Conservation (phyloP, 768 basidiomycete genomes). For the Cystofilobasidium bisporidii region DNA sequence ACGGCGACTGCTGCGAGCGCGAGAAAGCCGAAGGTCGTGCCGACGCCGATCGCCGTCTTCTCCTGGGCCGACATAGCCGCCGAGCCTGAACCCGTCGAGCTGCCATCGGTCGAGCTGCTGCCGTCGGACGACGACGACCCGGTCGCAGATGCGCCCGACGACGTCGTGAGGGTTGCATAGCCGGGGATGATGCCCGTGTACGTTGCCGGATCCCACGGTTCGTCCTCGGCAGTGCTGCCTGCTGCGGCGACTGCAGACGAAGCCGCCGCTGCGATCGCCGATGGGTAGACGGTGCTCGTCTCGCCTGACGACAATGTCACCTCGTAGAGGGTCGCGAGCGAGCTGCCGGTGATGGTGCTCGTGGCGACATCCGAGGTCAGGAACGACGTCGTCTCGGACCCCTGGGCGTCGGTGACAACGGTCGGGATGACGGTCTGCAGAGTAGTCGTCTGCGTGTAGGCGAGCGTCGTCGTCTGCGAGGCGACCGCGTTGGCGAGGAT, state of each 20-base stretch:
- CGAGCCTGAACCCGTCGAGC: background rate
- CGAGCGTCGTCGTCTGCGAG: background rate
- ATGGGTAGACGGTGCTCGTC: background rate
- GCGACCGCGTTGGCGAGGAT: conserved; percentile 2
- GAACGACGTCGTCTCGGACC: background rate
- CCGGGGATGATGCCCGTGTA: conserved; percentile 23
- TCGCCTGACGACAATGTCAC: background rate
- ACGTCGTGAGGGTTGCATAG: background rate
- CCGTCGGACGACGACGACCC: background rate
- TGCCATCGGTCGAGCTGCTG: background rate
- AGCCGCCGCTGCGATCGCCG: background rate
- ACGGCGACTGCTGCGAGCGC: conserved; percentile 5
- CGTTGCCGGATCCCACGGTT: conserved; percentile 1
- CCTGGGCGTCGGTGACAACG: background rate
- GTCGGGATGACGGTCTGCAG: background rate
- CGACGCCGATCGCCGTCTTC: conserved; percentile 16
- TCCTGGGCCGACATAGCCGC: background rate
- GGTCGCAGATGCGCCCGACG: background rate
- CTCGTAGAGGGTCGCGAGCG: background rate
- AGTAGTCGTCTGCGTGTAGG: background rate
- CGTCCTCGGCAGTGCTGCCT: background rate
- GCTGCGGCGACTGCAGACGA: background rate
- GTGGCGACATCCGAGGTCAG: background rate
- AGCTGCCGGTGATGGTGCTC: background rate
- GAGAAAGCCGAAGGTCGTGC: conserved; percentile 5